Conservation (phyloP, 2,329 filamentous ascomycete genomes). For the Trichoderma sp. region DNA sequence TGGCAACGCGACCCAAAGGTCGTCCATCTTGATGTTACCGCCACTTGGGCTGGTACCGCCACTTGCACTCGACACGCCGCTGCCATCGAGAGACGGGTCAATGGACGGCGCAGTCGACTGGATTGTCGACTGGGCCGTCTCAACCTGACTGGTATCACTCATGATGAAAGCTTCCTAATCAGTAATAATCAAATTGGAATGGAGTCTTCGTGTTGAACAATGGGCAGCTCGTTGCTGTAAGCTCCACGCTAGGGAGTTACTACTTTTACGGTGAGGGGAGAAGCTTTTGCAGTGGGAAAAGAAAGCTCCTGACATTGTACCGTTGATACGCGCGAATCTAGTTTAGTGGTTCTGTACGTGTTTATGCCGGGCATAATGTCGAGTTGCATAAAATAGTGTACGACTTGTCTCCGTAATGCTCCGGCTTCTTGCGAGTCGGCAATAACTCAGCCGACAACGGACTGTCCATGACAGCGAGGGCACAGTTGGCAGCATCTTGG, state of each 20-base stretch:
- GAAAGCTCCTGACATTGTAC: conserved; percentile 14
- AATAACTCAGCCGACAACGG: neutral
- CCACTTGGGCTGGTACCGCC: conserved; percentile 9
- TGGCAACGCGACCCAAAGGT: conserved; percentile 24
- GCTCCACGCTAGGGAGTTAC: conserved; percentile 10
- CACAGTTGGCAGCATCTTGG: neutral
- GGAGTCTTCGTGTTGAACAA: neutral
- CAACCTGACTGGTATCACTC: conserved; percentile 2
- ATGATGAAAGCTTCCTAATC: neutral
- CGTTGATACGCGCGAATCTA: conserved; percentile 3
- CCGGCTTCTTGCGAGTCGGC: neutral
- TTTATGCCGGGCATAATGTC: conserved; percentile 2
- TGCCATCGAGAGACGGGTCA: neutral
- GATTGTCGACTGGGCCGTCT: neutral
- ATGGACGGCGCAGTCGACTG: conserved; percentile 8
- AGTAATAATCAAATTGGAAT: neutral
- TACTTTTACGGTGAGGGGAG: conserved; percentile 6
- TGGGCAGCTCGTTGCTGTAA: conserved; percentile 10
- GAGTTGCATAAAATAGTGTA: conserved; percentile 12
- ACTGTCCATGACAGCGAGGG: neutral
- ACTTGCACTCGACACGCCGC: conserved; percentile 1
- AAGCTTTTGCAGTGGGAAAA: neutral
- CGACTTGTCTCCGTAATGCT: neutral
- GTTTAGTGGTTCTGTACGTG: neutral
- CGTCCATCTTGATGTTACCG: conserved; percentile 20